These are phyloP conservation scores for Coemansia sp. DNA, from an alignment of 192 early-diverging fungal genomes.

Conservation along the genomic window DNA sequence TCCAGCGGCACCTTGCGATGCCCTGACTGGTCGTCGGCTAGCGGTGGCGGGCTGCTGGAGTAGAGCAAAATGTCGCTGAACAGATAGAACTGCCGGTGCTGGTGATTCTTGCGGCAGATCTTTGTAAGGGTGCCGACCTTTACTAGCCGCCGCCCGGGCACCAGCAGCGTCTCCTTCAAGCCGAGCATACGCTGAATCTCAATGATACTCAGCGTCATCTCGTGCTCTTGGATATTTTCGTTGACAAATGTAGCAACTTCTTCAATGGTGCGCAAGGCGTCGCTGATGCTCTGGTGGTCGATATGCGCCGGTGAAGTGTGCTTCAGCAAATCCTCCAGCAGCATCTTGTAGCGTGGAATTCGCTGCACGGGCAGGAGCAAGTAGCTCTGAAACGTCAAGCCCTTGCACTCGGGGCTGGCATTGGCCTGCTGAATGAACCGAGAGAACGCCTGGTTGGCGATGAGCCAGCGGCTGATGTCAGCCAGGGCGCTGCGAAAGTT, in stretches of 20 bases:
- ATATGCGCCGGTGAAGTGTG: slow-evolving; percentile 54
- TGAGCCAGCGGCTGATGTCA: slow-evolving; percentile 43
- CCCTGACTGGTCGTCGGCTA: slow-evolving; percentile 66
- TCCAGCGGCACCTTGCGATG: slow-evolving; percentile 75
- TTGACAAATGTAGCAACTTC: slow-evolving; percentile 78
- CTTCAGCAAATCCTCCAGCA: slow-evolving; percentile 59
- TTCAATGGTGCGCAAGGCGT: slow-evolving; percentile 52
- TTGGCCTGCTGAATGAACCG: slow-evolving; percentile 47
- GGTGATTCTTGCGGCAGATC: slow-evolving; percentile 76
- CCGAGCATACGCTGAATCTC: slow-evolving; percentile 72
- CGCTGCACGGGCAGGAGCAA: slow-evolving; percentile 59
- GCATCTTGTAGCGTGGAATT: slow-evolving; percentile 54
- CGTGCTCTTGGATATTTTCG: slow-evolving; percentile 79
- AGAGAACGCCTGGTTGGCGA: slow-evolving; percentile 38
- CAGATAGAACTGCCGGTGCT: slow-evolving; percentile 70
- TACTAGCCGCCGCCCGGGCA: slow-evolving; percentile 70
- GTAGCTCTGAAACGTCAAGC: slow-evolving; percentile 59
- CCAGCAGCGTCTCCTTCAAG: slow-evolving; percentile 68
- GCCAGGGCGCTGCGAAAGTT: slow-evolving; percentile 58
- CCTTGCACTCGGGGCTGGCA: slow-evolving; percentile 46
- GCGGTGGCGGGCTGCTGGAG: slow-evolving; percentile 60
- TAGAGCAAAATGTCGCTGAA: slow-evolving; percentile 81
- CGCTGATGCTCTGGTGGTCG: slow-evolving; percentile 52
- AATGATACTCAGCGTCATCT: slow-evolving; percentile 71
- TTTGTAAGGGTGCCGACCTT: slow-evolving; percentile 69